These are phyloP conservation scores for Fusarium austroafricanum DNA, from an alignment of 2,329 filamentous ascomycete species.

Conservation along the genomic window DNA sequence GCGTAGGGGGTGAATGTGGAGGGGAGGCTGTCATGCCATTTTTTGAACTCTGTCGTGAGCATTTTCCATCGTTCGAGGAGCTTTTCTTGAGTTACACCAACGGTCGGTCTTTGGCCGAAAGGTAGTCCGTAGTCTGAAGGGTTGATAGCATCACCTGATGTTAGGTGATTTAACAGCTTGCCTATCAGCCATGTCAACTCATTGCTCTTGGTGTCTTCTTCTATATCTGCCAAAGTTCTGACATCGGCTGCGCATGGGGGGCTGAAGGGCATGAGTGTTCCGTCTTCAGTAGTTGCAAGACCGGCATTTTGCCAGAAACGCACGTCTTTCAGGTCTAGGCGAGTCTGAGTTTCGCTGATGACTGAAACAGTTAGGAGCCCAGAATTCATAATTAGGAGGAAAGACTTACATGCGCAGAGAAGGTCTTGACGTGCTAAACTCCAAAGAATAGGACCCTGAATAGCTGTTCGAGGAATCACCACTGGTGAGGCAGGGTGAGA, in stretches of 20 bases:
- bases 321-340: slow-evolving; percentile 69
- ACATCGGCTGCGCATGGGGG: slow-evolving; percentile 55
- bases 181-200: slow-evolving; percentile 73
- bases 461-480: slow-evolving; percentile 35
- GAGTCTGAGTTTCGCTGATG: slow-evolving; percentile 44
- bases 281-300: slow-evolving; percentile 57
- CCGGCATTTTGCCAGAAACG: slow-evolving; percentile 73
- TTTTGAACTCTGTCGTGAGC: slow-evolving; percentile 26
- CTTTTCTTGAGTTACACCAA: slow-evolving; percentile 40
- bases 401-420: slow-evolving; percentile 36
- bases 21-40: slow-evolving; percentile 35
- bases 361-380: neutral
- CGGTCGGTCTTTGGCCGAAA: slow-evolving; percentile 19
- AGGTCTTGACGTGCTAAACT: slow-evolving; percentile 40
- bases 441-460: slow-evolving; percentile 42
- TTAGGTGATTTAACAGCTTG: slow-evolving; percentile 74
- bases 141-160: slow-evolving; percentile 63
- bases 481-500: slow-evolving; percentile 14
- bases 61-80: slow-evolving; percentile 36
- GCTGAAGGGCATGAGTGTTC: slow-evolving; percentile 43
- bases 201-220: slow-evolving; percentile 73
- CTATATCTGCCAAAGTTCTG: slow-evolving; percentile 62
- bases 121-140: slow-evolving; percentile 45
- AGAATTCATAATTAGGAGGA: accelerated
- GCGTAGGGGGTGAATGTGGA: slow-evolving; percentile 29